These are phyloP conservation scores for Neurospora africana DNA, from an alignment of 495 filamentous ascomycete species.

Conservation along the genomic window DNA sequence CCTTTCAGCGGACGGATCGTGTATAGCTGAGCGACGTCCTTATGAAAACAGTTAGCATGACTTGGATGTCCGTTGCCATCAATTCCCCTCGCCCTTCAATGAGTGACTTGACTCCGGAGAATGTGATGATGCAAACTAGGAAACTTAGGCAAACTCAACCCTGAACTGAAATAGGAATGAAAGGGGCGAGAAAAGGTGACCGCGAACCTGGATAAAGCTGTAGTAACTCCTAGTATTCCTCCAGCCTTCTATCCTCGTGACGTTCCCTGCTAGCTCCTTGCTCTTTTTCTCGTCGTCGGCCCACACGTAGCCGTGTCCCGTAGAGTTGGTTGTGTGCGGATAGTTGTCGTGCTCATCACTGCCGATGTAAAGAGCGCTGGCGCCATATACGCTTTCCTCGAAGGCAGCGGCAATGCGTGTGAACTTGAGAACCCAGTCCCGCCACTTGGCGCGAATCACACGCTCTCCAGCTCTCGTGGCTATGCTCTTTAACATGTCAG, in stretches of 20 bases:
- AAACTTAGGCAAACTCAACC: not conserved
- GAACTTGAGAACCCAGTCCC: constrained; percentile 83
- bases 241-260: constrained; percentile 91
- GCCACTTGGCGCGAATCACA: constrained; percentile 81
- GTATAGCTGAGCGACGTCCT: constrained; percentile 55
- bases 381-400: constrained; percentile 89
- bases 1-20: constrained; percentile 64
- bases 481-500: constrained; percentile 71
- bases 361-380: constrained; percentile 80
- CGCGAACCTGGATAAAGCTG: constrained; percentile 69
- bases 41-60: constrained; percentile 6
- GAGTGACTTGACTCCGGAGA: not conserved
- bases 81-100: not conserved
- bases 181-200: constrained; percentile 5
- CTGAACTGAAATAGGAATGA: not conserved
- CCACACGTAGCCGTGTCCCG: constrained; percentile 90
- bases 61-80: not conserved
- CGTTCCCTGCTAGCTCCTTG: constrained; percentile 78
- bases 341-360: constrained; percentile 51
- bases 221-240: constrained; percentile 89
- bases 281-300: constrained; percentile 66
- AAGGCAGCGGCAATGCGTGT: constrained; percentile 86
- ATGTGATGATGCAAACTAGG: not conserved
- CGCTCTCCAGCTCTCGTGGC: constrained; percentile 78
- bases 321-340: constrained; percentile 29